Conservation (phyloP, 345 rosid species). For the Sisymbrium altissimum region DNA sequence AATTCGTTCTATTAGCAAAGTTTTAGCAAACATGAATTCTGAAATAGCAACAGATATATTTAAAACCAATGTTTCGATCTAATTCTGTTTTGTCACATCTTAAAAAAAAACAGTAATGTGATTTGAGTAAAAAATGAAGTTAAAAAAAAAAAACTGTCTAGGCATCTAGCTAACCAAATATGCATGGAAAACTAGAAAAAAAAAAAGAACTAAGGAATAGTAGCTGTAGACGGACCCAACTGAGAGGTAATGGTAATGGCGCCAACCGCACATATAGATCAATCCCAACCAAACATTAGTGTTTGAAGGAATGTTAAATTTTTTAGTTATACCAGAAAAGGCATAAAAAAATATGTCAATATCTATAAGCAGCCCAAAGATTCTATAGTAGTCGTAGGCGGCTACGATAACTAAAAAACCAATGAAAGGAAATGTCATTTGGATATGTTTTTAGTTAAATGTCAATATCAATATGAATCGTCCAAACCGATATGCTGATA, state of each 20-base stretch:
- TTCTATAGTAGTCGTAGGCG: constrained; percentile 24
- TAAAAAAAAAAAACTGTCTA: not conserved
- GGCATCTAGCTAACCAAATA: not conserved
- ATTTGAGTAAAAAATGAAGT: not conserved
- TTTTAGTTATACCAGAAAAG: constrained; percentile 19
- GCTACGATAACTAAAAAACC: constrained; percentile 5
- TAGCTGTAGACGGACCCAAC: constrained; percentile 10
- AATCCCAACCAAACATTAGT: constrained; percentile 22
- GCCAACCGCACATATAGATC: constrained; percentile 10
- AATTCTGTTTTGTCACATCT: not conserved
- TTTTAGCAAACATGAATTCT: not conserved
- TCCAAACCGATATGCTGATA: constrained; percentile 18
- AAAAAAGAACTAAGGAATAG: not conserved
- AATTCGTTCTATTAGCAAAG: not conserved
- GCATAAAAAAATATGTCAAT: not conserved
- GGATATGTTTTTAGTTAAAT: constrained; percentile 24
- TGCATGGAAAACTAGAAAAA: not conserved
- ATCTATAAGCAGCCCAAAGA: constrained; percentile 17
- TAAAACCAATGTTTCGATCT: not conserved
- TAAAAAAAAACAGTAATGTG: not conserved
- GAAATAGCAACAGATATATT: not conserved
- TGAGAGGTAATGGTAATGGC: constrained; percentile 17
- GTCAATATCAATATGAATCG: constrained; percentile 27
- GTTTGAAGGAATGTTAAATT: not conserved
- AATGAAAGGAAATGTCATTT: no score